Evolutionary conservation across 768 basidiomycete species (phyloP).

Genomic region (Neoboletus magnificus): DNA sequence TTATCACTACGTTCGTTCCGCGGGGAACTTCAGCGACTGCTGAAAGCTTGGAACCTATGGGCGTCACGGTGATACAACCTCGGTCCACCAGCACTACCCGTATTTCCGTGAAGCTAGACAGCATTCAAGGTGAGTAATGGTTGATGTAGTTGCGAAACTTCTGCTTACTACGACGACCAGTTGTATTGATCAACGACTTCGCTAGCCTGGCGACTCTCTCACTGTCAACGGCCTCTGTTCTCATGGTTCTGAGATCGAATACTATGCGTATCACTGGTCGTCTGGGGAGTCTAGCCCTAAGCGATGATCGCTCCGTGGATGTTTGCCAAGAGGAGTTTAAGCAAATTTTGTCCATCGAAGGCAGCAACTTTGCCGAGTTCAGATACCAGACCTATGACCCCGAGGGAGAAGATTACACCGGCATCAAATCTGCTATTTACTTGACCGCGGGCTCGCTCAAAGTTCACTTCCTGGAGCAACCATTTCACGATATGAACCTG

Average conservation of each 20-base stretch:
- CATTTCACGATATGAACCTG: conserved; percentile 83
- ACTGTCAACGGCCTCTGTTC: conserved; percentile 85
- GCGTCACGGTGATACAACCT: not conserved
- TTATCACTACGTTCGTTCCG: conserved; percentile 94
- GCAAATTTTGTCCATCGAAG: conserved; percentile 88
- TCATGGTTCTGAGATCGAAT: conserved; percentile 65
- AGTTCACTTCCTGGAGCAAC: conserved; percentile 83
- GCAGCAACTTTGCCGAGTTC: conserved; percentile 91
- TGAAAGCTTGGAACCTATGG: conserved; percentile 9
- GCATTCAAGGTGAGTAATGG: conserved; percentile 63
- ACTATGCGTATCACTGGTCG: conserved; percentile 78
- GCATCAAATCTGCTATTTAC: conserved; percentile 78
- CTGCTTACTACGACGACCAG: conserved; percentile 37
- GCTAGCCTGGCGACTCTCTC: conserved; percentile 80
- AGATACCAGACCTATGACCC: conserved; percentile 90
- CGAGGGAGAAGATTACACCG: conserved; percentile 60
- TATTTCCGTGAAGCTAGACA: conserved; percentile 78
- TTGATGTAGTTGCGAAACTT: not conserved
- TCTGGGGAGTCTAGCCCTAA: conserved; percentile 78
- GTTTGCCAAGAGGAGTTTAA: conserved; percentile 67
- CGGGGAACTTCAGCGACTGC: conserved; percentile 10
- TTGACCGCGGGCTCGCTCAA: conserved; percentile 88
- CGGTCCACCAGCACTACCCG: conserved; percentile 59
- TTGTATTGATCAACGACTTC: conserved; percentile 71
- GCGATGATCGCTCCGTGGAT: conserved; percentile 60